These are phyloP conservation scores for Solidago caesia DNA, from an alignment of 129 eudicot species.

Conservation along the genomic window DNA sequence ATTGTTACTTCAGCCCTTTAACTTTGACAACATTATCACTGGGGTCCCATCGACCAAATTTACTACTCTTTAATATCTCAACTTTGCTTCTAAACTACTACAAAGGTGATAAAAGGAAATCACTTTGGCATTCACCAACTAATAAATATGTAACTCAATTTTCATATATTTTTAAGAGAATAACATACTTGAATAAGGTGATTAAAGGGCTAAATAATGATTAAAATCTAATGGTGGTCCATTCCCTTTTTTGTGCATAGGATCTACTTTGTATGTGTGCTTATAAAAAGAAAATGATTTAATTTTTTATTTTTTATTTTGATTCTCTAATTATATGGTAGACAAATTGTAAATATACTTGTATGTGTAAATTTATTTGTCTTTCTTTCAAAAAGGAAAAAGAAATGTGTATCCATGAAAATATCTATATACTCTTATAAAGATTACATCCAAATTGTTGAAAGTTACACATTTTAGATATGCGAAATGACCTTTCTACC, in stretches of 20 bases:
- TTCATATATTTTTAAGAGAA: not conserved
- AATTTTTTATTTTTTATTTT: no score
- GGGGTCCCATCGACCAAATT: constrained; percentile 32
- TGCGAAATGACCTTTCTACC: no score
- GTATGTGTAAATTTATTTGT: no score
- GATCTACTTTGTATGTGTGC: no score
- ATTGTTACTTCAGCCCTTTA: constrained; percentile 34
- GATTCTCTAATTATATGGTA: no score
- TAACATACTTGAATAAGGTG: not conserved
- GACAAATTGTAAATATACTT: no score
- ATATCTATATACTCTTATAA: no score
- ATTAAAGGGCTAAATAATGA: not conserved
- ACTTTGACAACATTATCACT: constrained; percentile 33
- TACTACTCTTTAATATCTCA: constrained; percentile 21
- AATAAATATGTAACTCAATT: not conserved
- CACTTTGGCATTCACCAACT: constrained; percentile 13
- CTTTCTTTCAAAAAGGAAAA: no score
- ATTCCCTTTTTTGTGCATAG: not conserved
- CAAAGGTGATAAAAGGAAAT: not conserved
- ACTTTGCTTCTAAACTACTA: constrained; percentile 30
- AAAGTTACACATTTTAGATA: no score
- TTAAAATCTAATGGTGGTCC: not conserved
- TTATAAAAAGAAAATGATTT: no score
- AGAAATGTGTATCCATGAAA: no score
- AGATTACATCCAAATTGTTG: no score